These are phyloP conservation scores for Lichtheimia corymbifera DNA, from an alignment of 371 early-diverging fungal genomes.

Conservation along the genomic window DNA sequence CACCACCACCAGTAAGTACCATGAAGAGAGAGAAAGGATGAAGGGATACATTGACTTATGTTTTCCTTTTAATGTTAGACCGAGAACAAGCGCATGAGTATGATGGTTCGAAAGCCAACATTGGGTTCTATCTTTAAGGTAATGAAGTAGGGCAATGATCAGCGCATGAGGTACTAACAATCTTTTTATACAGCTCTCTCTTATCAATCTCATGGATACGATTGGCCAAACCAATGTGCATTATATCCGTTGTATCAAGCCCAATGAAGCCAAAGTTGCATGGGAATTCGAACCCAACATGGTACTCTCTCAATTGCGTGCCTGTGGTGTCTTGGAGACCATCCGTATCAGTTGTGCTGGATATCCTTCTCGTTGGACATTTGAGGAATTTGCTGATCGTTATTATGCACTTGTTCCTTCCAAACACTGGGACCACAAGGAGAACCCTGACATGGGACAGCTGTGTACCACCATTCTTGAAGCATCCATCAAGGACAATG, in stretches of 20 bases:
- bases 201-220: slow-evolving; percentile 91
- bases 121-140: slow-evolving; percentile 79
- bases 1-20: slow-evolving; percentile 33
- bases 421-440: slow-evolving; percentile 60
- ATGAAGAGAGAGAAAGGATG: background rate
- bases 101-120: slow-evolving; percentile 76
- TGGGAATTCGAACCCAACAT: slow-evolving; percentile 89
- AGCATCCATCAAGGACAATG: slow-evolving; percentile 68
- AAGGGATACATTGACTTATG: background rate
- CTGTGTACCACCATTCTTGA: slow-evolving; percentile 71
- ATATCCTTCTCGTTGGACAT: slow-evolving; percentile 93
- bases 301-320: slow-evolving; percentile 94
- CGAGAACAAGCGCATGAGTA: slow-evolving; percentile 49
- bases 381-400: slow-evolving; percentile 90
- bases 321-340: slow-evolving; percentile 99
- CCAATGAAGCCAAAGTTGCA: slow-evolving; percentile 89
- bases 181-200: slow-evolving; percentile 52
- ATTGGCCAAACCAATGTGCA: slow-evolving; percentile 90
- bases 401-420: slow-evolving; percentile 86
- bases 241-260: slow-evolving; percentile 98
- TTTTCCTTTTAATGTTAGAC: slow-evolving; percentile 3
- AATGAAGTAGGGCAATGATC: background rate
- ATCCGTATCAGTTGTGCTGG: slow-evolving; percentile 98
- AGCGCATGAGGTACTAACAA: too few species aligned
- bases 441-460: slow-evolving; percentile 43